Conservation (phyloP, 305 asterid genomes). For the Salvia sclarea region DNA sequence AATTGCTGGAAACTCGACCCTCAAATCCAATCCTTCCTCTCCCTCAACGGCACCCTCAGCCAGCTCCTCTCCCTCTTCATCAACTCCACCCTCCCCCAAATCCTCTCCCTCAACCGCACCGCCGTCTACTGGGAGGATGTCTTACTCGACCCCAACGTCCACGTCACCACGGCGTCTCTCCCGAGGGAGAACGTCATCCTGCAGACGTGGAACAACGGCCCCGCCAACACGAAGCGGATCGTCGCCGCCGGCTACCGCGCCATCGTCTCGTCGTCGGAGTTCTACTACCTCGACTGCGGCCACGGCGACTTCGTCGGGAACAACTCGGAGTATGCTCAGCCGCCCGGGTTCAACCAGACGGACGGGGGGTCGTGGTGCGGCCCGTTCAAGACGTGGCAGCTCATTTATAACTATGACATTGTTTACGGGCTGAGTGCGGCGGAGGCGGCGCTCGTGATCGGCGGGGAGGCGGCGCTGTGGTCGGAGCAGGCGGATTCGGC, state of each 20-base stretch:
- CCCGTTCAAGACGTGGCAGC: slow-evolving; percentile 89
- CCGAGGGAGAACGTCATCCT: slow-evolving; percentile 59
- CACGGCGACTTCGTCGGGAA: slow-evolving; percentile 80
- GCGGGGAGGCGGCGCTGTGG: slow-evolving; percentile 92
- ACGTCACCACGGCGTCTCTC: slow-evolving; percentile 55
- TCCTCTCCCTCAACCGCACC: slow-evolving; percentile 64
- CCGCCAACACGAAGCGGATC: slow-evolving; percentile 62
- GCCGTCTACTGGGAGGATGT: slow-evolving; percentile 92
- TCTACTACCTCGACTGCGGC: slow-evolving; percentile 84
- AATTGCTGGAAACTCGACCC: slow-evolving; percentile 82
- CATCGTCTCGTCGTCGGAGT: slow-evolving; percentile 74
- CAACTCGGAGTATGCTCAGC: slow-evolving; percentile 52
- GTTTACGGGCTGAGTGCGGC: slow-evolving; percentile 51
- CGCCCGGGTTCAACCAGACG: slow-evolving; percentile 53
- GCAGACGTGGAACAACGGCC: slow-evolving; percentile 86
- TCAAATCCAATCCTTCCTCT: slow-evolving; percentile 48
- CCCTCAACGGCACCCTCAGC: slow-evolving; percentile 66
- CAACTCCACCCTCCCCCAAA: slow-evolving; percentile 65
- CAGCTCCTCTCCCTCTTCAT: slow-evolving; percentile 65
- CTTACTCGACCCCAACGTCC: slow-evolving; percentile 50
- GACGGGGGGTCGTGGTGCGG: slow-evolving; percentile 92
- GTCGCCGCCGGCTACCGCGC: slow-evolving; percentile 69
- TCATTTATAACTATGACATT: slow-evolving; percentile 81
- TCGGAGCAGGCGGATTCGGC: slow-evolving; percentile 88
- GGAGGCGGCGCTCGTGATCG: slow-evolving; percentile 70